Evolutionary conservation across 768 basidiomycete species (phyloP), one percentile per base, ranked within the genome.

Genomic region (Sarcodon sp.): DNA sequence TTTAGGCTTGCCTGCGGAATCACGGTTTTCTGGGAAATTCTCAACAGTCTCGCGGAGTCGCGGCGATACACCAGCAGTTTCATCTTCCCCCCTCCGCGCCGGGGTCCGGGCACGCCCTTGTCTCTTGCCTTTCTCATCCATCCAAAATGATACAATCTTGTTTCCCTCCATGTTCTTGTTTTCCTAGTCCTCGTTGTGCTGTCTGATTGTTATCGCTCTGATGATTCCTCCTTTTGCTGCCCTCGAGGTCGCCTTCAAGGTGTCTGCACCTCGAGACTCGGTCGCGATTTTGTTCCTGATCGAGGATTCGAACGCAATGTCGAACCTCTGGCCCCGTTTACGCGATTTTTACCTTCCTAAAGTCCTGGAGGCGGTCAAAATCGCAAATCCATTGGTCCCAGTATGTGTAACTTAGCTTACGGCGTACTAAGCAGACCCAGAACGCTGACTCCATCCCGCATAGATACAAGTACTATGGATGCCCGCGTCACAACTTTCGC

Each of bases 241-340:
- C 27, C 15, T 41, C 39, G 39, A 41, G 15, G 39, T 27, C 13
- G 27, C 59, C 51, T 49, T 59, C 44, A 43, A 51, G 32, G 53
- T 54, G 12, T 50, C 53, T 43, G 48, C 48, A 35, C 51, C 56
- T 21, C 53, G 57, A 7, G 56, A 61, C 46, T 50, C 57, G 12
- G 51, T 55, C n/a, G 57, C 58, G 13, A 56, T 60, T 31, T 47
- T 61, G n/a, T 55, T 63, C 33, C 56, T 63, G 46, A 50, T 61
- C 43, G 61, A 63, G 50, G 53, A 56, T 47, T 59, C 60, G 1
- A 36, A 35, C 15, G 43, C 38, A 13, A 59, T 63, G 56, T 41
- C 46, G 13, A 44, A 46, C 16, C 54, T 56, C 48, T 61, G 61
- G 61, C 45, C 47, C 44, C 57, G 60, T 15, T 47, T 63, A 44